These are phyloP conservation scores for Fusarium sp. DNA, from an alignment of 2,329 filamentous ascomycete species.

Conservation along the genomic window DNA sequence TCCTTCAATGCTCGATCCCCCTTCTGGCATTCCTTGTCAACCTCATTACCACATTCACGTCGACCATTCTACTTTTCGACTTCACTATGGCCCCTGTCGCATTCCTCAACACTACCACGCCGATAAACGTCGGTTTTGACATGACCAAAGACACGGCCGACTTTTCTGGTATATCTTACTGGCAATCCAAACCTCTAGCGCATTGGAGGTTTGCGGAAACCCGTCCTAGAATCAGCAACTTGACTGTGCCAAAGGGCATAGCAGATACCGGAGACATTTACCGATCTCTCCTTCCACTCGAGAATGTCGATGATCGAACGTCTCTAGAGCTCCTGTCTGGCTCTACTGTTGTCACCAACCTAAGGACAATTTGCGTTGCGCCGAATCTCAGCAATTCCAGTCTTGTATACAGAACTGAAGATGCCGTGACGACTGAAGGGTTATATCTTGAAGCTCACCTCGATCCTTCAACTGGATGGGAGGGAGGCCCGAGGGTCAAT, in stretches of 20 bases:
- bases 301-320: neutral
- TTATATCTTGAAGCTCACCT: neutral
- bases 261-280: constrained; percentile 12
- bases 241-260: neutral
- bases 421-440: neutral
- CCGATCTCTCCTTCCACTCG: neutral
- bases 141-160: neutral
- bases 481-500: neutral
- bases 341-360: neutral
- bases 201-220: constrained; percentile 11
- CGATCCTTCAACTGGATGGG: neutral
- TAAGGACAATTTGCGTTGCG: neutral
- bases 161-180: neutral
- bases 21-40: neutral
- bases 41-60: constrained; percentile 6
- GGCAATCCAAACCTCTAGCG: neutral
- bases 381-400: accelerated
- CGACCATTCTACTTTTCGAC: constrained; percentile 20
- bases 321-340: neutral
- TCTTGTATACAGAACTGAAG: accelerated
- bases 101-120: neutral
- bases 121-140: neutral
- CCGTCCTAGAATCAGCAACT: neutral
- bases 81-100: neutral
- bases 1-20: neutral